A percentile compares a stretch with the other conserved stretches of the same genome.
Evolutionary conservation across 257 asterid species (phyloP).

Genomic region (Jaltomata sinuosa): DNA sequence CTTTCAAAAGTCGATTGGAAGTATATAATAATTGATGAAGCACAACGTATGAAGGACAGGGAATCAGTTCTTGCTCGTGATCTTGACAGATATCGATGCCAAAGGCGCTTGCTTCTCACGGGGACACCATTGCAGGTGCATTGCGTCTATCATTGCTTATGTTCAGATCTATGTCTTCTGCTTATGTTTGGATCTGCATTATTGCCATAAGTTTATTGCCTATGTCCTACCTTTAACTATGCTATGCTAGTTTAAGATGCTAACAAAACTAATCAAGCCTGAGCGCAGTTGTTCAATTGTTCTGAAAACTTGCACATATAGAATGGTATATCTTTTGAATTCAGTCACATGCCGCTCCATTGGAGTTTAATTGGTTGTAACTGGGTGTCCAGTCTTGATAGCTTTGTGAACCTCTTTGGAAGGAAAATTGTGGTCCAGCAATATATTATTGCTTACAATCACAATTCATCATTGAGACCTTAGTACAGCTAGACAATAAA

Average conservation of each 20-base stretch:
- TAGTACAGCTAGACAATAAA: neutral
- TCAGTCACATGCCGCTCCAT: neutral
- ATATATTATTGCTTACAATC: neutral
- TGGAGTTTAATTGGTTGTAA: neutral
- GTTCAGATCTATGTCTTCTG: neutral
- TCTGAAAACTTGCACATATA: neutral
- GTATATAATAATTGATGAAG: conserved; percentile 96
- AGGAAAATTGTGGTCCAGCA: neutral
- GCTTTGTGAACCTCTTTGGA: neutral
- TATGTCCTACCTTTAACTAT: neutral
- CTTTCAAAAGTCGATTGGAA: conserved; percentile 98
- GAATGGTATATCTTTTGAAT: neutral
- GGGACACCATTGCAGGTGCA: conserved; percentile 98
- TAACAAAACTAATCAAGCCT: neutral
- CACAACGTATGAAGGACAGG: conserved; percentile 98
- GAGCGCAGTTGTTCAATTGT: neutral
- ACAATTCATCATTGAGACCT: neutral
- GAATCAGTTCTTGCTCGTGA: conserved; percentile 99
- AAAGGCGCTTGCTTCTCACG: conserved; percentile 97
- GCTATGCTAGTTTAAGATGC: neutral
- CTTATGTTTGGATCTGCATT: neutral
- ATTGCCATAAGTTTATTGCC: neutral
- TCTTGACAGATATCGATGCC: conserved; percentile 98
- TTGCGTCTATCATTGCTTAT: neutral
- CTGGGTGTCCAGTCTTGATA: neutral